These are phyloP conservation scores for Picochlorum sp. DNA, from an alignment of 139 green algal genomes.

Conservation along the genomic window DNA sequence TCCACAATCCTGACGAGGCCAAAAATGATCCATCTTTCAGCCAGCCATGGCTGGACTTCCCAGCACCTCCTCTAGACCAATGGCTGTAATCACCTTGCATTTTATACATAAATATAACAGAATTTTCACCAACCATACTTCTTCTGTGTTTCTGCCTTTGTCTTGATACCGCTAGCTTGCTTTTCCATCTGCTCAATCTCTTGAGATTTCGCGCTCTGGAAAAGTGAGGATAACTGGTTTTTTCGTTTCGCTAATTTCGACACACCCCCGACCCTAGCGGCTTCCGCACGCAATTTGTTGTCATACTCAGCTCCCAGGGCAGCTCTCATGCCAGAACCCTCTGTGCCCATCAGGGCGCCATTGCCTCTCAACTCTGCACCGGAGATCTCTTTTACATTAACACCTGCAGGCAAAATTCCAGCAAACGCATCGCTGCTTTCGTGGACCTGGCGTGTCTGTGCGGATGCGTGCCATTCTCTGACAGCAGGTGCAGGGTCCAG, in stretches of 20 bases:
- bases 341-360: slow-evolving; percentile 31
- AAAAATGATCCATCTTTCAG: slow-evolving; percentile 10
- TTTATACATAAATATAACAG: neutral
- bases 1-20: slow-evolving; percentile 39
- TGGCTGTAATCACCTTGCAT: slow-evolving; percentile 2
- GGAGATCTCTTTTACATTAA: slow-evolving; percentile 47
- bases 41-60: slow-evolving; percentile 20
- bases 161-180: slow-evolving; percentile 37
- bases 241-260: slow-evolving; percentile 49
- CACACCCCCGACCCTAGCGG: slow-evolving; percentile 24
- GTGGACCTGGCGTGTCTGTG: too few species aligned
- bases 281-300: slow-evolving; percentile 37
- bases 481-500: too few species aligned
- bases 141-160: slow-evolving; percentile 58
- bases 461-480: too few species aligned
- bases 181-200: slow-evolving; percentile 65
- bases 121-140: slow-evolving; percentile 60
- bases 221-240: slow-evolving; percentile 71
- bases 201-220: slow-evolving; percentile 30
- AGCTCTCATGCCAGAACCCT: slow-evolving; percentile 28
- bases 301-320: slow-evolving; percentile 64
- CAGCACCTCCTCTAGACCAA: slow-evolving; percentile 10
- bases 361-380: slow-evolving; percentile 41
- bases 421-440: too few species aligned
- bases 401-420: neutral